Evolutionary conservation across 805 yeast species (phyloP), one percentile per base, ranked within the genome.

Genomic region (Peterozyma xylosa): DNA sequence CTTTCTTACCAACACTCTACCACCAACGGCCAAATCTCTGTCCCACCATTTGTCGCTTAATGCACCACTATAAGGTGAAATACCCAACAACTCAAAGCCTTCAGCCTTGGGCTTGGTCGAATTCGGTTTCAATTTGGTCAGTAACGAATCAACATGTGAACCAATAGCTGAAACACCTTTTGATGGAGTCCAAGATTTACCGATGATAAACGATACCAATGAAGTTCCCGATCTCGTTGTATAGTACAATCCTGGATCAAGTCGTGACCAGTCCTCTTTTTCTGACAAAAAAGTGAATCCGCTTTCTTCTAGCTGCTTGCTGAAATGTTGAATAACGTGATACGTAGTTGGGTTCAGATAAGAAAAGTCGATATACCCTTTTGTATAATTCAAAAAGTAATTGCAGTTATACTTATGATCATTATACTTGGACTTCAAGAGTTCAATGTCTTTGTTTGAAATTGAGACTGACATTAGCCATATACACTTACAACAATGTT

Each of bases 11-110:
- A 85, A 65, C 16, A 87, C 73, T 47, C 87, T 70, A 39, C 96
- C 96, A 41, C 88, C 95, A 48, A 87, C 60, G 38, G 95, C 93
- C 48, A 87, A 72, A 60, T 87, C 96, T 59, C 96, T 74, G 60
- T 87, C 95, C 73, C 86, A 78, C 89, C 95, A 83, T 35, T 76
- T 61, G 18, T 70, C 69, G 21, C 69, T 65, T 48, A 83, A 60
- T 1, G 86, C 81, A 29, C 93, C 93, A 18, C 86, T 78, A 58
- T 87, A 87, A 2, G 90, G 87, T 0, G 95, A 91, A 33, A 85
- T 88, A 4, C 93, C 96, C 29, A 87, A 66, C 37, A 82, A 63
- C 50, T 84, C 86, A 60, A 74, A 86, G 21, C 95, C 95, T 45
- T 84, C 89, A 11, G 80, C 76, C 7, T 70, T 63, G 5, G 59